Evolutionary conservation across 164 flowering plant genomes (phyloP).

Genomic region (Echeveria elegans): DNA sequence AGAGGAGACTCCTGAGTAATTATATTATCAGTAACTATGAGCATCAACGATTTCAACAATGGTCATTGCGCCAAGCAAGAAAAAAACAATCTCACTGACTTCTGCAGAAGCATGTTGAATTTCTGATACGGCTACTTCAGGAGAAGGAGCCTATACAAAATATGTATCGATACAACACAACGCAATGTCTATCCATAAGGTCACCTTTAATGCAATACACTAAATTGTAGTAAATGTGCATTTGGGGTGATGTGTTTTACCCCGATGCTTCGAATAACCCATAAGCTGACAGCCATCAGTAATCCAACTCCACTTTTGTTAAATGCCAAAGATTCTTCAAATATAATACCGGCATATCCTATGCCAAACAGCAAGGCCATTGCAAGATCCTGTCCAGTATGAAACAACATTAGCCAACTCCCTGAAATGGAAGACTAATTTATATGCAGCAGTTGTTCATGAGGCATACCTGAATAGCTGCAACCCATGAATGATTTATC

Average conservation of each 20-base stretch:
- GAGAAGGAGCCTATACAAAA: conserved; percentile 78
- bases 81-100: conserved; percentile 96
- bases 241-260: conserved; percentile 28
- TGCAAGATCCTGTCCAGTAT: conserved; percentile 68
- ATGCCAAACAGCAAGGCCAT: conserved; percentile 82
- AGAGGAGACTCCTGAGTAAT: conserved; percentile 81
- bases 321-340: conserved; percentile 96
- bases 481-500: conserved; percentile 94
- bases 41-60: conserved; percentile 98
- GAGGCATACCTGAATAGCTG: conserved; percentile 79
- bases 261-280: conserved; percentile 92
- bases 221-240: not conserved
- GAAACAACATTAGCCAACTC: conserved; percentile 13
- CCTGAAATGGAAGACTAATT: not conserved
- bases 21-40: conserved; percentile 91
- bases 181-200: not conserved
- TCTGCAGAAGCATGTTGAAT: conserved; percentile 82
- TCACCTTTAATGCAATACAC: not conserved
- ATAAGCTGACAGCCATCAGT: conserved; percentile 91
- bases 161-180: not conserved
- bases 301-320: conserved; percentile 97
- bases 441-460: not conserved
- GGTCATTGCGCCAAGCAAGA: conserved; percentile 99
- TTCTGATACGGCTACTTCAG: conserved; percentile 79
- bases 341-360: conserved; percentile 91